A percentile compares a stretch with the other conserved stretches of the same genome.
Evolutionary conservation across 371 early-diverging fungal genomes (phyloP).

Genomic region (Apophysomyces variabilis): DNA sequence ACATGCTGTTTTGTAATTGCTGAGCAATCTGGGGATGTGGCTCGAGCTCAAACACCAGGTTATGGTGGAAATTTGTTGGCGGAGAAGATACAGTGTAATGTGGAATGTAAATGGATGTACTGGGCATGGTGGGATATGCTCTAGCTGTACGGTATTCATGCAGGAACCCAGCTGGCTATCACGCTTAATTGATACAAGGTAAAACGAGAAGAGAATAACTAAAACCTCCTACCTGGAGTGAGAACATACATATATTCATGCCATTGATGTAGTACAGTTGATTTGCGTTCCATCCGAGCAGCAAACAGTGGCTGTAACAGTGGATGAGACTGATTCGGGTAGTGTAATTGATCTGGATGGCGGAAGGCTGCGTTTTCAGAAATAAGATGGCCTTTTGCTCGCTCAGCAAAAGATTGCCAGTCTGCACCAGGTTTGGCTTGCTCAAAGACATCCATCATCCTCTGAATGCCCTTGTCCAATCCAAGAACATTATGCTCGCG

Average conservation of each 20-base stretch:
- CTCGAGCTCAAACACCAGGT: conserved; percentile 44
- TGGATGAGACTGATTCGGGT: conserved; percentile 43
- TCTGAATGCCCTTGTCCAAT: conserved; percentile 26
- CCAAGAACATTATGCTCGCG: conserved; percentile 29
- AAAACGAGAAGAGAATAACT: background rate
- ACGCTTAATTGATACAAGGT: background rate
- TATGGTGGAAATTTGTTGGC: conserved; percentile 44
- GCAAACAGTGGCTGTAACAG: conserved; percentile 47
- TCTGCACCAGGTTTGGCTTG: conserved; percentile 29
- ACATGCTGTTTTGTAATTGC: background rate
- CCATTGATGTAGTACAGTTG: conserved; percentile 37
- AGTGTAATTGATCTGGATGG: conserved; percentile 40
- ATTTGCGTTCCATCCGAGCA: conserved; percentile 47
- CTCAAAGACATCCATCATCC: conserved; percentile 25
- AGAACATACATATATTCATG: conserved; percentile 49
- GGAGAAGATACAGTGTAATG: conserved; percentile 46
- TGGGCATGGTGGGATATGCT: conserved; percentile 37
- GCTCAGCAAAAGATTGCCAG: conserved; percentile 37
- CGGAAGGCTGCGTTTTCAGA: conserved; percentile 42
- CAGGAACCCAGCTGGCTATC: conserved; percentile 39
- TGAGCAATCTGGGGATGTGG: conserved; percentile 18
- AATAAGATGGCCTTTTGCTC: conserved; percentile 30
- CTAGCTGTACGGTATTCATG: conserved; percentile 38
- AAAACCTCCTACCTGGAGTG: conserved; percentile 30
- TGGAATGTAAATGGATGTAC: conserved; percentile 35